Conservation (phyloP, 129 eudicot genomes). For the Ambrosia trifida region DNA sequence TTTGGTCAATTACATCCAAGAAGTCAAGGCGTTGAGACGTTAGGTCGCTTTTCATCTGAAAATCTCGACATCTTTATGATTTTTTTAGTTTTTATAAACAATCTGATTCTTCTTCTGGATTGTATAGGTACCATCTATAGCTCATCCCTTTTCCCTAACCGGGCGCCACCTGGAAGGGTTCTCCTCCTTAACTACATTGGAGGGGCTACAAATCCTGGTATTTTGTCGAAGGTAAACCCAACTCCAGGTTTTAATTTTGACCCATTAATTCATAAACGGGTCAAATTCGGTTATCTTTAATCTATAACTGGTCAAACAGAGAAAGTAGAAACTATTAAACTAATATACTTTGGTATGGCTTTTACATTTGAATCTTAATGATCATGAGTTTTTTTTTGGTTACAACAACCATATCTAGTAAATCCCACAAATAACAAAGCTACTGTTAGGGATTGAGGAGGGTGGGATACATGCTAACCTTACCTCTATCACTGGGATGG, state of each 20-base stretch:
- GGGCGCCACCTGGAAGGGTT: slow-evolving; percentile 89
- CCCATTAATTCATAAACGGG: background rate
- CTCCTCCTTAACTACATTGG: slow-evolving; percentile 92
- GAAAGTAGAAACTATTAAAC: background rate
- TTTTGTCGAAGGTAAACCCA: slow-evolving; percentile 62
- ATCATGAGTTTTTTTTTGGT: background rate
- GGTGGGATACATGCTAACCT: too few species aligned
- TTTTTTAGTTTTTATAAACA: background rate
- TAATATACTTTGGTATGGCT: background rate
- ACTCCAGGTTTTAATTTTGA: background rate
- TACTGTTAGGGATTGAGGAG: too few species aligned
- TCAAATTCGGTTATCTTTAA: background rate
- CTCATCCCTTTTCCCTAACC: slow-evolving; percentile 91
- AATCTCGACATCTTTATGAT: background rate
- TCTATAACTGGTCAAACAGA: background rate
- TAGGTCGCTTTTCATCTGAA: slow-evolving; percentile 47
- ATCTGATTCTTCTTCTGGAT: slow-evolving; percentile 21
- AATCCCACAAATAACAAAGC: too few species aligned
- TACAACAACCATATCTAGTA: background rate
- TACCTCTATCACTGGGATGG: too few species aligned
- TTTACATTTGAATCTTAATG: background rate
- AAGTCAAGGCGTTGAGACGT: slow-evolving; percentile 93
- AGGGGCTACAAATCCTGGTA: slow-evolving; percentile 85
- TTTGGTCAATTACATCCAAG: slow-evolving; percentile 97
- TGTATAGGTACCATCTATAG: slow-evolving; percentile 86